Evolutionary conservation across 768 basidiomycete genomes (phyloP).

Genomic region (Naematelia encephala): DNA sequence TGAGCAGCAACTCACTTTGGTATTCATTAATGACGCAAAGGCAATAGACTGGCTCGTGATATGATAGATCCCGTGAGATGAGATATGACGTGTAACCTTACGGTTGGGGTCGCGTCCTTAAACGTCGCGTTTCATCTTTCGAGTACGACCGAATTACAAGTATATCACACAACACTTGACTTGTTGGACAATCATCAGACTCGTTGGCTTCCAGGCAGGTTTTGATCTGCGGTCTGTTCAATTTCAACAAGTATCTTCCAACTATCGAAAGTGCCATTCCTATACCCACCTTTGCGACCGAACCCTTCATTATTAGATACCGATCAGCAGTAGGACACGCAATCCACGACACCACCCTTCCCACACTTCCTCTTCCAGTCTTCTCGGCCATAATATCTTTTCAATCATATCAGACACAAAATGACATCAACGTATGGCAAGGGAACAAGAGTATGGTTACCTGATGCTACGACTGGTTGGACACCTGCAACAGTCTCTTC

Average conservation of each 20-base stretch:
- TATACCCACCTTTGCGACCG: too few species aligned
- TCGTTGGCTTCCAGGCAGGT: not conserved
- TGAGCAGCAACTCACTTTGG: too few species aligned
- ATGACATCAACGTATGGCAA: constrained; percentile 45
- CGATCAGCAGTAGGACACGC: too few species aligned
- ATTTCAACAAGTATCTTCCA: too few species aligned
- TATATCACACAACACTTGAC: not conserved
- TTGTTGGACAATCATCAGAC: not conserved
- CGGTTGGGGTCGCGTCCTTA: not conserved
- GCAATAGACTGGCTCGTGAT: not conserved
- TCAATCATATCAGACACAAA: too few species aligned
- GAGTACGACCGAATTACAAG: not conserved
- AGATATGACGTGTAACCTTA: not conserved
- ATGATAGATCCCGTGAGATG: not conserved
- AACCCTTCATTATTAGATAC: too few species aligned
- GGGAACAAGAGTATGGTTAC: constrained; percentile 49
- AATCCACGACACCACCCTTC: not conserved
- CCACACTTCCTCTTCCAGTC: too few species aligned
- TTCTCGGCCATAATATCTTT: not conserved
- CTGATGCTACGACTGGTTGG: constrained; percentile 45
- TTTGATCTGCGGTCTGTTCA: too few species aligned
- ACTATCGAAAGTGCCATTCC: too few species aligned
- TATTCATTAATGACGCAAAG: too few species aligned
- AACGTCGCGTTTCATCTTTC: not conserved
- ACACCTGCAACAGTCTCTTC: constrained; percentile 42